phyloP scores from a whole-genome alignment of 345 rosid species.

The Arabidopsis suecica region DNA sequence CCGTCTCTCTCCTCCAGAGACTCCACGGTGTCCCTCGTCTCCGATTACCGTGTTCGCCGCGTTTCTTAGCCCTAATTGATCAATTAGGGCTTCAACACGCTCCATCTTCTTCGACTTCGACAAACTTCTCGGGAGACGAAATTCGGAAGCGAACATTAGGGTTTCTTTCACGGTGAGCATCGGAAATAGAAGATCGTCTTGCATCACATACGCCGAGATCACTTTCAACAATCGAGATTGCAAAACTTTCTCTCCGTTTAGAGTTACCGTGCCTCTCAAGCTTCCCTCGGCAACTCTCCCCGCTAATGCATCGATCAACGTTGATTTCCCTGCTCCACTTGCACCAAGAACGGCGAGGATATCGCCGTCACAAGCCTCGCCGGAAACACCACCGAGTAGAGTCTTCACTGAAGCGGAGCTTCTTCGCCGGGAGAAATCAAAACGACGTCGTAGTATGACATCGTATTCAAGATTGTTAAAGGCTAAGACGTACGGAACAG shows the following conservation, averaged over 20 bases:
- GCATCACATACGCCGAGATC: constrained; percentile 95
- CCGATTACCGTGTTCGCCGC: constrained; percentile 88
- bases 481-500: constrained; percentile 69
- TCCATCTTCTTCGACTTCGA: constrained; percentile 75
- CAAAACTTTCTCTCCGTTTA: constrained; percentile 68
- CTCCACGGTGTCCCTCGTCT: constrained; percentile 96
- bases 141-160: constrained; percentile 83
- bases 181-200: constrained; percentile 82
- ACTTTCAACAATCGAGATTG: constrained; percentile 77
- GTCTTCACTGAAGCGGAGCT: constrained; percentile 51
- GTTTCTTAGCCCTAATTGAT: constrained; percentile 80
- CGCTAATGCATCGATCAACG: constrained; percentile 80
- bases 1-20: constrained; percentile 90
- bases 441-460: constrained; percentile 55
- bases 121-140: constrained; percentile 72
- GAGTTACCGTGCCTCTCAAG: constrained; percentile 64
- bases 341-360: constrained; percentile 89
- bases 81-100: constrained; percentile 84
- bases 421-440: constrained; percentile 44
- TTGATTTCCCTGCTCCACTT: constrained; percentile 93
- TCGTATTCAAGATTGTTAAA: constrained; percentile 78
- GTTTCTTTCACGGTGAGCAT: constrained; percentile 96
- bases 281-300: constrained; percentile 72
- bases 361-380: constrained; percentile 88
- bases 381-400: constrained; percentile 76